phyloP scores from a whole-genome alignment of 2,329 filamentous ascomycete species.

The Trichoderma sp. region DNA sequence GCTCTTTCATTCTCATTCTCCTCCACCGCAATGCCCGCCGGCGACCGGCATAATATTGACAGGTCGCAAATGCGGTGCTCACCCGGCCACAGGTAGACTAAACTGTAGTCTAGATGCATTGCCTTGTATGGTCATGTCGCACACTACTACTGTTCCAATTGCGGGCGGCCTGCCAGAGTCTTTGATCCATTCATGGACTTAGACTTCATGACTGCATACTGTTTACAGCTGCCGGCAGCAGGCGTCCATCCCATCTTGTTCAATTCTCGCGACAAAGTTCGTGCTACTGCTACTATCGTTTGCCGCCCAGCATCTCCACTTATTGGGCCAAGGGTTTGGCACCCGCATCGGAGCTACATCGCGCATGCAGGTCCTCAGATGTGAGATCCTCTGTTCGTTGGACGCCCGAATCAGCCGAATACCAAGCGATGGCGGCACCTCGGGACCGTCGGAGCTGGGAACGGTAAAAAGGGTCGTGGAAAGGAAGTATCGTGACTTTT shows the following conservation, averaged over 20 bases:
- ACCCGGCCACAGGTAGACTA: neutral
- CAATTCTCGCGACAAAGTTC: neutral
- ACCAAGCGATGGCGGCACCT: slow-evolving; percentile 9
- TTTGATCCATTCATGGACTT: neutral
- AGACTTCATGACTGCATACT: neutral
- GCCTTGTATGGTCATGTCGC: neutral
- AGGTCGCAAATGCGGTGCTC: slow-evolving; percentile 7
- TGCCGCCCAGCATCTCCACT: slow-evolving; percentile 20
- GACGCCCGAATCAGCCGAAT: slow-evolving; percentile 24
- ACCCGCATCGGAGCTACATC: slow-evolving; percentile 21
- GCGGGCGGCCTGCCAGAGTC: neutral
- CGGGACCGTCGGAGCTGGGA: slow-evolving; percentile 2
- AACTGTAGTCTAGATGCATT: neutral
- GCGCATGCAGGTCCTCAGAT: slow-evolving; percentile 18
- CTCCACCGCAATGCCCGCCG: neutral
- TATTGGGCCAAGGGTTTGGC: slow-evolving; percentile 3
- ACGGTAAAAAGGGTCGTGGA: neutral
- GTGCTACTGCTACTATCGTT: slow-evolving; percentile 11
- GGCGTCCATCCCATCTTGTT: neutral
- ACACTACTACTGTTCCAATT: neutral
- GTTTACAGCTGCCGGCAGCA: neutral
- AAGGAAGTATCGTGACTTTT: neutral
- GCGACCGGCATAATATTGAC: neutral
- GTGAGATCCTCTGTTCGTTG: slow-evolving; percentile 11
- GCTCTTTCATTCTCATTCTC: neutral